phyloP scores from a whole-genome alignment of 2,329 filamentous ascomycete genomes.

The Aspergillus felis region DNA sequence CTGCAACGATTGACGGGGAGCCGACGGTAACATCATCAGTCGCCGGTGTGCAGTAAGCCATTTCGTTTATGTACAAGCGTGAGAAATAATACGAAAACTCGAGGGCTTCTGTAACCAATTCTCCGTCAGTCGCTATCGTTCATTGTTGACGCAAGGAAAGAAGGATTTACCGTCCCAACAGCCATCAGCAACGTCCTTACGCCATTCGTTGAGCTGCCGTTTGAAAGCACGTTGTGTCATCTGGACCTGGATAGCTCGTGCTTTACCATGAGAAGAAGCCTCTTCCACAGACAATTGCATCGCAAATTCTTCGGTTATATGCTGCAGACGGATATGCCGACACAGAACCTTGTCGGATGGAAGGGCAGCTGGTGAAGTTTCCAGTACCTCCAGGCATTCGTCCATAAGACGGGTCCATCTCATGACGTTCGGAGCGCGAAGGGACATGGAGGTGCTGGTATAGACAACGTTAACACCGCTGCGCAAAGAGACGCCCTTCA shows the following conservation, averaged over 20 bases:
- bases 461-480: neutral
- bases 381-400: neutral
- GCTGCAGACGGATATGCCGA: neutral
- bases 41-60: neutral
- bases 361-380: neutral
- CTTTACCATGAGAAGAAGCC: neutral
- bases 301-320: neutral
- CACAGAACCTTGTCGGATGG: neutral
- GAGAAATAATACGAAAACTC: conserved; percentile 5
- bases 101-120: neutral
- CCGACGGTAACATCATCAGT: neutral
- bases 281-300: neutral
- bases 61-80: conserved; percentile 1
- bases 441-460: conserved; percentile 1
- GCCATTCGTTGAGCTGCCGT: neutral
- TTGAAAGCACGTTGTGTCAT: neutral
- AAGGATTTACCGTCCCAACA: neutral
- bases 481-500: too few species aligned
- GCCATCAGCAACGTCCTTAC: neutral
- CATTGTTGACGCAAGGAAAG: too few species aligned
- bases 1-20: neutral
- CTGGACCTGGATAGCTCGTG: neutral
- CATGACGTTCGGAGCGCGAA: conserved; percentile 1
- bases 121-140: too few species aligned
- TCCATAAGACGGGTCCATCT: conserved; percentile 3